Evolutionary conservation across 257 asterid genomes (phyloP).

Genomic region (Capsicum chinense): DNA sequence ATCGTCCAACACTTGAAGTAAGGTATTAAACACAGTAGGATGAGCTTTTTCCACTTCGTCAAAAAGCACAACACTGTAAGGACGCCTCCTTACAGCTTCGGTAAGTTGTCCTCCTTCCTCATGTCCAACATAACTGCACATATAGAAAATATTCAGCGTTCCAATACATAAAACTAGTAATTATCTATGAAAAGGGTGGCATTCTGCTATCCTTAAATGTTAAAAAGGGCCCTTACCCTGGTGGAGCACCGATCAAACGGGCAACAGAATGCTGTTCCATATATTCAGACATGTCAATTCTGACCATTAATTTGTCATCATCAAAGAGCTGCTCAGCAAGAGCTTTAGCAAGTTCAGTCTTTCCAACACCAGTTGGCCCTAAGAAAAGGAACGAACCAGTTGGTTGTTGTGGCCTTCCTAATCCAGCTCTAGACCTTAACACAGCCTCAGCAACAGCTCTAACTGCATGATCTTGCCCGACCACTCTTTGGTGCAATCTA

Average conservation of each 20-base stretch:
- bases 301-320: constrained; percentile 70
- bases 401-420: constrained; percentile 87
- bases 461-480: constrained; percentile 77
- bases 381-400: constrained; percentile 90
- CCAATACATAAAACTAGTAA: background rate
- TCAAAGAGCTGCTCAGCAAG: constrained; percentile 86
- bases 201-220: background rate
- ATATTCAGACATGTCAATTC: constrained; percentile 92
- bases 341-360: constrained; percentile 93
- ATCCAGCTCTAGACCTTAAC: constrained; percentile 81
- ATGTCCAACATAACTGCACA: constrained; percentile 76
- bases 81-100: constrained; percentile 83
- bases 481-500: constrained; percentile 47
- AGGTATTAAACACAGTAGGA: constrained; percentile 65
- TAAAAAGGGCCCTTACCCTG: constrained; percentile 58
- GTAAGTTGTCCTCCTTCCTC: constrained; percentile 95
- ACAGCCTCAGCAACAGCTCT: constrained; percentile 86
- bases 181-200: background rate
- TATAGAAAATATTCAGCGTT: background rate
- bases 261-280: constrained; percentile 96
- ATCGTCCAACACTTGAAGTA: constrained; percentile 84
- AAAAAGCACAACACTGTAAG: constrained; percentile 73
- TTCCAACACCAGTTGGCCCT: constrained; percentile 96
- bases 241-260: constrained; percentile 89
- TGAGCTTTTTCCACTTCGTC: constrained; percentile 95